These are phyloP conservation scores for Talaromyces marneffei DNA, from an alignment of 2,329 filamentous ascomycete species.

Conservation along the genomic window DNA sequence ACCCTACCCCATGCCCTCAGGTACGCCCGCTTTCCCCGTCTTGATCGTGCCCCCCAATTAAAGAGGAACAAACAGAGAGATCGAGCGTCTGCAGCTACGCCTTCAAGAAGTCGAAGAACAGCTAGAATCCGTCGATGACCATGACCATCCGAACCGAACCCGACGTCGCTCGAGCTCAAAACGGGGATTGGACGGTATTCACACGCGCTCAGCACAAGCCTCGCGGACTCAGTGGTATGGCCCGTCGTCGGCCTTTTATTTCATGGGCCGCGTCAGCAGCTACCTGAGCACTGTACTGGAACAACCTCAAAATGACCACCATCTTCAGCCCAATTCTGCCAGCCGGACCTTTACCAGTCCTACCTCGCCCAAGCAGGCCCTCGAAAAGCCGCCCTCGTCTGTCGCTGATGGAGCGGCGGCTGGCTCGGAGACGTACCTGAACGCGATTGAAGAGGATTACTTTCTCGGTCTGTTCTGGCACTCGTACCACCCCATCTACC, in stretches of 20 bases:
- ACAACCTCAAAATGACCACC: constrained; percentile 25
- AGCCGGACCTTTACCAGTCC: constrained; percentile 17
- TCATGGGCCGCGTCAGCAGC: constrained; percentile 38
- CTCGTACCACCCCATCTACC: constrained; percentile 39
- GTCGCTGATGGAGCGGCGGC: constrained; percentile 3
- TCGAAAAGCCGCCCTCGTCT: constrained; percentile 11
- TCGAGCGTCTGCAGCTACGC: constrained; percentile 29
- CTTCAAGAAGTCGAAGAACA: constrained; percentile 31
- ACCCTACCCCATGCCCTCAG: too few relatives aligned
- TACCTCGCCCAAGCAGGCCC: constrained; percentile 9
- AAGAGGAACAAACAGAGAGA: constrained; percentile 12
- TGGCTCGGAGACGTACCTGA: constrained; percentile 26
- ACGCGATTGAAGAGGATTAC: constrained; percentile 42
- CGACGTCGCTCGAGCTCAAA: background rate
- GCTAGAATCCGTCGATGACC: constrained; percentile 21
- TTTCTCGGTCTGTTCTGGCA: constrained; percentile 47
- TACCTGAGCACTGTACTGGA: constrained; percentile 33
- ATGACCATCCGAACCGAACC: constrained; percentile 12
- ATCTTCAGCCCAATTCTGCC: constrained; percentile 27
- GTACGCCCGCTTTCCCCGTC: too few relatives aligned
- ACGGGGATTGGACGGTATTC: constrained; percentile 33
- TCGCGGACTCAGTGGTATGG: constrained; percentile 42
- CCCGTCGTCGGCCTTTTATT: constrained; percentile 42
- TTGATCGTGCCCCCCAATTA: too few relatives aligned
- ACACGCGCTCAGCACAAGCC: constrained; percentile 32